Percentiles rank a stretch among this genome's conserved stretches.
Conservation (phyloP, 2,329 filamentous ascomycete genomes). For the Simplicillium sp. region DNA sequence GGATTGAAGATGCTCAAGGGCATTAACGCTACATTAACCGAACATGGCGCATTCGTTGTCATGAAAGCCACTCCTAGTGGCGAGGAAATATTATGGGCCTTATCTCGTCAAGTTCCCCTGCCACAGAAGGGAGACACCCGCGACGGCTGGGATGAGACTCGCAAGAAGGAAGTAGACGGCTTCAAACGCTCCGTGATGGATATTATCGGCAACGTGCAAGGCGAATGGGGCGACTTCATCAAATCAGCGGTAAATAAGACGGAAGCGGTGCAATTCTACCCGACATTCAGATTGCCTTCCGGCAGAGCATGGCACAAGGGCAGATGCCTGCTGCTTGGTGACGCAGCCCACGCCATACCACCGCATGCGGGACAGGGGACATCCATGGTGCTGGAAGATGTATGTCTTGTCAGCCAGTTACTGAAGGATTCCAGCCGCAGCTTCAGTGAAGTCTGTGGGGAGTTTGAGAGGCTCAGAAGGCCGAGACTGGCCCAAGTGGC, state of each 20-base stretch:
- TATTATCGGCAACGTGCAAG: conserved; percentile 12
- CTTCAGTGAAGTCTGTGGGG: too few relatives aligned
- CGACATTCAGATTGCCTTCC: conserved; percentile 19
- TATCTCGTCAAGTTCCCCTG: too few relatives aligned
- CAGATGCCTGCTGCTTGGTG: conserved; percentile 37
- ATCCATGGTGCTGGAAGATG: too few relatives aligned
- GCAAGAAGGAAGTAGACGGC: conserved; percentile 3
- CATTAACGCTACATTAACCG: conserved; percentile 17
- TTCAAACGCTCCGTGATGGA: conserved; percentile 17
- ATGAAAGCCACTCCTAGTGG: conserved; percentile 6
- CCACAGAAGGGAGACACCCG: too few relatives aligned
- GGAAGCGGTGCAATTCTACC: conserved; percentile 19
- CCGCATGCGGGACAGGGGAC: conserved; percentile 24
- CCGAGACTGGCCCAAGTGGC: too few relatives aligned
- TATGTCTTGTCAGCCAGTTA: too few relatives aligned
- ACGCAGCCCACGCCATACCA: conserved; percentile 45
- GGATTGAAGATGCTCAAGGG: conserved; percentile 8
- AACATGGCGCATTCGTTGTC: conserved; percentile 16
- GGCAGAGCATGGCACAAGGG: conserved; percentile 24
- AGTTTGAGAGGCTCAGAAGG: too few relatives aligned
- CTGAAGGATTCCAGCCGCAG: too few relatives aligned
- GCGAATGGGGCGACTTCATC: conserved; percentile 15
- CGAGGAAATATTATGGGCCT: too few relatives aligned
- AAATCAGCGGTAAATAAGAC: conserved; percentile 11
- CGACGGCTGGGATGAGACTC: too few relatives aligned